Percentiles rank a stretch among this genome's conserved stretches.
Evolutionary conservation across 2,329 filamentous ascomycete genomes (phyloP).

Genomic region (Ascochyta fabae): DNA sequence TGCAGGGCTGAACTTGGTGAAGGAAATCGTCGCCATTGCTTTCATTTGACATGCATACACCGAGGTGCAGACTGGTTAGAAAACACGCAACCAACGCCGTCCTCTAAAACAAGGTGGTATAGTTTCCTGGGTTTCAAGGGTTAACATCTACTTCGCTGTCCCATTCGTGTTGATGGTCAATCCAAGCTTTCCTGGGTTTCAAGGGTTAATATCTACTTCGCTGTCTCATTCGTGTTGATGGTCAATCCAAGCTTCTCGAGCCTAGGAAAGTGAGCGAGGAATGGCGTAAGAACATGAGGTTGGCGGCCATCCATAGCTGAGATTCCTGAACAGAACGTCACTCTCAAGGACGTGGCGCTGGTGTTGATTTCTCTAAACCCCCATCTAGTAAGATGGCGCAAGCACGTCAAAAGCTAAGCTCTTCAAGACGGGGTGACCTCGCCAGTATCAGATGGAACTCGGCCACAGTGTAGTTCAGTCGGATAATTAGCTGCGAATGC

Average conservation of each 20-base stretch:
- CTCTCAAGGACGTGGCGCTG: neutral
- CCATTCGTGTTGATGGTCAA: neutral
- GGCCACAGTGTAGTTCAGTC: no score
- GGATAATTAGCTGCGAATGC: no score
- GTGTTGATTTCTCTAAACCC: neutral
- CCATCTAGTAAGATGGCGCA: neutral
- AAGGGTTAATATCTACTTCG: no score
- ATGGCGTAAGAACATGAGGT: neutral
- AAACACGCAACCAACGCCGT: neutral
- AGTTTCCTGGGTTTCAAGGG: neutral
- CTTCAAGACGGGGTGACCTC: neutral
- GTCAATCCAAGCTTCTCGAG: neutral
- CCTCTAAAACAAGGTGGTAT: neutral
- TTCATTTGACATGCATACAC: neutral
- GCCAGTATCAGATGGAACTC: neutral
- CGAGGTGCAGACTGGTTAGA: neutral
- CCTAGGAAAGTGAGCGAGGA: neutral
- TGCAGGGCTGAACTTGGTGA: no score
- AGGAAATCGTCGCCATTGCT: neutral
- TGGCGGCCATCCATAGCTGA: neutral
- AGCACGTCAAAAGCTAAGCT: neutral
- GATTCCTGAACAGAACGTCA: neutral
- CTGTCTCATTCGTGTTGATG: neutral
- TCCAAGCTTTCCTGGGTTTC: neutral
- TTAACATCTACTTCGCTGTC: no score